Base-by-base conservation (phyloP, 2,329 filamentous ascomycete genomes). In the Xylariaceae sp. region DNA sequence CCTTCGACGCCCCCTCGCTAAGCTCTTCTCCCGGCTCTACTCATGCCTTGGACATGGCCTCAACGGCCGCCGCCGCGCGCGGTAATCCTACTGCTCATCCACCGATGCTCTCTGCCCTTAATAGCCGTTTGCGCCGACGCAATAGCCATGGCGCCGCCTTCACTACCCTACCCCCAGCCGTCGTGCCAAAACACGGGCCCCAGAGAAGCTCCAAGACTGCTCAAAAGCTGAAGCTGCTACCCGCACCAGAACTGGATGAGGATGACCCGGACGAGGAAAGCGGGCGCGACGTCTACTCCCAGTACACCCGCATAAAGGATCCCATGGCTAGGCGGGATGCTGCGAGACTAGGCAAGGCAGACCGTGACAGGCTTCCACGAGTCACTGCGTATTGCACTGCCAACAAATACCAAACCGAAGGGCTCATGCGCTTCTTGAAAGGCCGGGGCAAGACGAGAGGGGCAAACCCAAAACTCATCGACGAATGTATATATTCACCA, bases 321-420 rank as follows among this genome's bases (percentile, higher is more conserved):
- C 91, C 92, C 1, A 96, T 87, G 0, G 94, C 94, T 9, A 78
- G 94, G 54, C 82, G 94, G 62, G 92, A 97, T 75, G 94, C 94
- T 14, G 94, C 94, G 27, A 78, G 91, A 48, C 71, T 99, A 38
- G 94, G 94, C 35, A 99, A 97, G 69, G 91, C 92, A 36, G 94
- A 99, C 67, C 81, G 94, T 49, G 87, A 90, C 56, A 81, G 86
- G 55, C 72, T 99, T 48, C 94, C 94, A 5, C 79, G 94, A 54
- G 94, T 99, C 12, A 97, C 94, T 36, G 94, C 94, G 35, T 99
- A 97, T 72, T 97, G 92, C 66, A 96, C 94, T 1, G 90, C 94
- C 11, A 90, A 90, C 64, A 86, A 86, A 45, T 97, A 97, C 70
- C 84, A 92, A 60, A 83, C 96, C 72, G 92, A 97, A 33, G 86